Evolutionary conservation across 108 stramenopile genomes (phyloP), one percentile per base, ranked within the genome.

Genomic region (Chaetoceros tenuissimus): DNA sequence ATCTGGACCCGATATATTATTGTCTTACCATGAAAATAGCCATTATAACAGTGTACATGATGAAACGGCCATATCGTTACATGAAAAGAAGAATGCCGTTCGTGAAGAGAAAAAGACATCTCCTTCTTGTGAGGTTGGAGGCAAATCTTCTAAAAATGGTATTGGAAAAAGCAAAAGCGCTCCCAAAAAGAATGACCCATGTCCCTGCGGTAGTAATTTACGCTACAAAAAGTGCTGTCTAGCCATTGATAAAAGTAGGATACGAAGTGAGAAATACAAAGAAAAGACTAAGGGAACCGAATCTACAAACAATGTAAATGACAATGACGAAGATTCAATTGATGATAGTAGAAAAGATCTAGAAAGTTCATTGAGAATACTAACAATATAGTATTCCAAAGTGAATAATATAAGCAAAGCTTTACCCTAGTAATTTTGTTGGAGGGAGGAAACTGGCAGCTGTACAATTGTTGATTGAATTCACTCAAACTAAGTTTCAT

Each of bases 1-100:
- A 16, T 40, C 22, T 24, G 82, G 75, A 8, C 64, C 76, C 43
- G 66, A 71, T 60, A 48, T 91, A 27, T 31, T 83, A 21, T 53
- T 91, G 8, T 80, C 82, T 43, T 91, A 81, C 67, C 89, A 91
- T 57, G 85, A 76, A 27, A 81, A 84, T 29, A 83, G 87, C 71
- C 89, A 91, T 57, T 91, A 91, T 77, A 91, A 87, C 54, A 82
- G 81, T 60, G 84, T 91, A 8, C 81, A 71, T 26, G 23, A 71
- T 53, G 13, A 40, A 29, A 24, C 52, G 21, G 16, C 30, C 40
- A 13, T 18, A 30, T 30, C 69, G 5, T 26, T 55, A 13, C 56
- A 55, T 47, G 26, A 25, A 3, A 60, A 60, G 25, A 51, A 23
- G 24, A 23, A 28, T 51, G 51, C 45, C 50, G 23, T 28, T 8